Base-by-base conservation (phyloP, 1,284 basidiomycete species). In the Moniliophthora roreri region DNA sequence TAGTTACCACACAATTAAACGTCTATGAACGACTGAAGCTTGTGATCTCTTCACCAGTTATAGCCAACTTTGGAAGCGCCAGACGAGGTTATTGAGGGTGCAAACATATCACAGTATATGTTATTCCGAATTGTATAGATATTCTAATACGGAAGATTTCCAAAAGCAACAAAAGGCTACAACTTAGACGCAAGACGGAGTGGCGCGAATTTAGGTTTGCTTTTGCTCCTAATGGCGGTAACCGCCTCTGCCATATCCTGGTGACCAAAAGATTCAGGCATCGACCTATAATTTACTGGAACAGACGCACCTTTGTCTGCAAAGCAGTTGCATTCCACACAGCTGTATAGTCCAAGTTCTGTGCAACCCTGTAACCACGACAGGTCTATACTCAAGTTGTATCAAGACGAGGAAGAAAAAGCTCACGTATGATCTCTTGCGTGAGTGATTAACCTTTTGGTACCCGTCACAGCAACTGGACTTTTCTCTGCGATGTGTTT, bases 291-390 rank as follows among this genome's bases (percentile, higher is more conserved):
- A 13, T 2, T 23, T n/a, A 35, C 3, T 5, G 21, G 26, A 26
- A 51, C 41, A 39, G 6, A 66, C 78, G 55, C 53, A 89, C 90
- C 57, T 77, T 70, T 1, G 89, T 86, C 69, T 93, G 85, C 2
- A 93, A 66, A 68, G 85, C 80, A 23, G 76, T 76, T 28, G 78
- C 71, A 66, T 93, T 94, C 91, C 92, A 93, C 0, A 80, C 78
- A 0, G 84, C 84, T 0, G 88, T 91, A 63, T 93, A 95, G 18
- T 81, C 78, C 47, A 96, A 73, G 41, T 89, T 94, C 55, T 94
- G 89, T 8, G 81, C 70, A 8, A 95, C 87, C 36, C 89, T 91
- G 81, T 70, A 8, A 95, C 87, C 36, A 89, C 91, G 56, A 2
- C 52, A 24, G 21, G 54, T 5, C 16, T 46, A n/a, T n/a, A n/a